Evolutionary conservation across 106 monocot species (phyloP).

Genomic region (Allium cepa): DNA sequence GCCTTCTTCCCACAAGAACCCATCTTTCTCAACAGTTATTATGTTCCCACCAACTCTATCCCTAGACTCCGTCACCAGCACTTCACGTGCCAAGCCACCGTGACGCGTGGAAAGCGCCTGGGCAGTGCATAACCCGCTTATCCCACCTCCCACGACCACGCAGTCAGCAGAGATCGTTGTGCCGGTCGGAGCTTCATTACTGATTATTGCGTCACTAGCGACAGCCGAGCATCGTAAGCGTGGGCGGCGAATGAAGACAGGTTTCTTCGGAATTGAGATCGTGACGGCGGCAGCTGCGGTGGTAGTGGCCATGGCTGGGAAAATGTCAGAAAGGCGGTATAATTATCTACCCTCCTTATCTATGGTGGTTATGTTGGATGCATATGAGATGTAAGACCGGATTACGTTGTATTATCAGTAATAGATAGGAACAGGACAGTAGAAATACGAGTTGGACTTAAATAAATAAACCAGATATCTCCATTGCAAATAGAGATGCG

Average conservation of each 20-base stretch:
- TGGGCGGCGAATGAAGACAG: background rate
- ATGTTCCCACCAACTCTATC: slow-evolving; percentile 86
- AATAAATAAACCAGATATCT: no score
- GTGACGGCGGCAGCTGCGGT: slow-evolving; percentile 9
- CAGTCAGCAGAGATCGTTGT: slow-evolving; percentile 46
- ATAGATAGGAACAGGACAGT: no score
- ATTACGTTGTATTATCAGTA: no score
- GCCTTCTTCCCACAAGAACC: slow-evolving; percentile 95
- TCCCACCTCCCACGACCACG: slow-evolving; percentile 86
- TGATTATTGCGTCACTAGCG: slow-evolving; percentile 9
- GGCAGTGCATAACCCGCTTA: slow-evolving; percentile 91
- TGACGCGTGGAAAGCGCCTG: slow-evolving; percentile 60
- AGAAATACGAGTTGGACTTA: no score
- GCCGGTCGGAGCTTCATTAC: background rate
- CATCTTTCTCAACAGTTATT: slow-evolving; percentile 75
- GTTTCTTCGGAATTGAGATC: background rate
- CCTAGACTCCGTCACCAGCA: slow-evolving; percentile 83
- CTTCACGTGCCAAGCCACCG: slow-evolving; percentile 17
- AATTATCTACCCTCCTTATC: no score
- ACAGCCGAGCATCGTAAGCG: slow-evolving; percentile 21
- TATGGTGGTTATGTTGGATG: no score
- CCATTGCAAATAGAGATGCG: no score
- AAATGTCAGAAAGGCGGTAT: no score
- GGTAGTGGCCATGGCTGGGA: no score
- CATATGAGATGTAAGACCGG: no score